A percentile compares a stretch with the other conserved stretches of the same genome.
phyloP scores from a whole-genome alignment of 2,329 filamentous ascomycete genomes.

The Fusarium buxicola region DNA sequence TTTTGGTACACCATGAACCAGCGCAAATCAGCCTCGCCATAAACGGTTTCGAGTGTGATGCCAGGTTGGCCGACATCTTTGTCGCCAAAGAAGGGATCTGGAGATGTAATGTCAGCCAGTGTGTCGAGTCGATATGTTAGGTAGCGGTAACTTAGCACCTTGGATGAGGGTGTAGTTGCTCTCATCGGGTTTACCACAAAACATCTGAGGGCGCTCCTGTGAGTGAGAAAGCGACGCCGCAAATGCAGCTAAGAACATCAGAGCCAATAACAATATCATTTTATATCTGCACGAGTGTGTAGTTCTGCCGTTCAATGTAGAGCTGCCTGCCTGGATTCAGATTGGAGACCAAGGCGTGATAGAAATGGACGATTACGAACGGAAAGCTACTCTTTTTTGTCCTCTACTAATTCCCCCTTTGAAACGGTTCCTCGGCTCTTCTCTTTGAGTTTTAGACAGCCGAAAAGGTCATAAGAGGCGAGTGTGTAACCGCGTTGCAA shows the following conservation, averaged over 20 bases:
- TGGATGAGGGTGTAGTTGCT: constrained; percentile 28
- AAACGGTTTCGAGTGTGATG: constrained; percentile 11
- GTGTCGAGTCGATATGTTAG: not conserved
- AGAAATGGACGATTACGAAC: no score
- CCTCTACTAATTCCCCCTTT: no score
- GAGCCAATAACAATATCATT: not conserved
- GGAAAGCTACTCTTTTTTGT: no score
- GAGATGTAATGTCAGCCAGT: not conserved
- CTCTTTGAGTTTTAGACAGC: no score
- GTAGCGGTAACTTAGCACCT: not conserved
- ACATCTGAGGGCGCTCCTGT: no score
- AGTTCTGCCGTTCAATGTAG: not conserved
- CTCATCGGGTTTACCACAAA: constrained; percentile 19
- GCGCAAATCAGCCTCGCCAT: constrained; percentile 12
- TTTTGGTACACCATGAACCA: constrained; percentile 42
- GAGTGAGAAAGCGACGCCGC: not conserved
- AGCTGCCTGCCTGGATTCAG: not conserved
- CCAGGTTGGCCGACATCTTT: constrained; percentile 31
- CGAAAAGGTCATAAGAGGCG: no score
- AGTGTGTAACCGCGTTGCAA: not conserved
- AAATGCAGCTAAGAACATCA: not conserved
- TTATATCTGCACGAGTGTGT: not conserved
- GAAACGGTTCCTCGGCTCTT: no score
- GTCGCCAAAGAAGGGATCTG: constrained; percentile 37
- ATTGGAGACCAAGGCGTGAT: no score